Conservation (phyloP, 2,329 filamentous ascomycete species). For the Hypoxylon sp. region DNA sequence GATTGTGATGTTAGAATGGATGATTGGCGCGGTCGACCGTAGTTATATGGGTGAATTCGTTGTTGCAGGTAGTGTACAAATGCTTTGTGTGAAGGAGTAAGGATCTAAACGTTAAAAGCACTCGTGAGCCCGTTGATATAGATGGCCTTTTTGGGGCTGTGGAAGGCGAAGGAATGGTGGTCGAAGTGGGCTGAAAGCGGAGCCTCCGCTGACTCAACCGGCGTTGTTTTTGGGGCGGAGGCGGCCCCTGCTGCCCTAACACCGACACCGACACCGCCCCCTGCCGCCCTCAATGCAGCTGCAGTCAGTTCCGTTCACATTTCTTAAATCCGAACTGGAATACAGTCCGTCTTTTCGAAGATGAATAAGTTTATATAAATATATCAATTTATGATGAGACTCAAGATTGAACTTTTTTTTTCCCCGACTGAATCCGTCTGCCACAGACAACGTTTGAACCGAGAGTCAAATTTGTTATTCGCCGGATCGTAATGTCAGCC, state of each 20-base stretch:
- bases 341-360: neutral
- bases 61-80: neutral
- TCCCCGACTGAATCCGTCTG: neutral
- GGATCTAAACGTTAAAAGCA: constrained; percentile 17
- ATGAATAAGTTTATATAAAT: neutral
- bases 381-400: neutral
- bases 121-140: constrained; percentile 34
- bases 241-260: constrained; percentile 21
- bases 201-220: constrained; percentile 54
- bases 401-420: neutral
- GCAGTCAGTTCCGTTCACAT: neutral
- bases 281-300: neutral
- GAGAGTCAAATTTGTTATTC: neutral
- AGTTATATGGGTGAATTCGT: neutral
- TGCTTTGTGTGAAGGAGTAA: constrained; percentile 12
- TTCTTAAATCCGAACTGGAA: neutral
- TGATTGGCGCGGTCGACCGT: constrained; percentile 3
- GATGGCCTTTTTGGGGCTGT: constrained; percentile 47
- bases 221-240: constrained; percentile 32
- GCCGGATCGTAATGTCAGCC: neutral
- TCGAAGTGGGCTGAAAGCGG: constrained; percentile 51
- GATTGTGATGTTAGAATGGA: neutral
- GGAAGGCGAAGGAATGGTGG: constrained; percentile 54
- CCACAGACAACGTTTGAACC: neutral
- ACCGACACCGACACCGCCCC: constrained; percentile 17